Evolutionary conservation across 495 filamentous ascomycete genomes (phyloP), one percentile per base, ranked within the genome.

Genomic region (Hypoxylon trugodes): DNA sequence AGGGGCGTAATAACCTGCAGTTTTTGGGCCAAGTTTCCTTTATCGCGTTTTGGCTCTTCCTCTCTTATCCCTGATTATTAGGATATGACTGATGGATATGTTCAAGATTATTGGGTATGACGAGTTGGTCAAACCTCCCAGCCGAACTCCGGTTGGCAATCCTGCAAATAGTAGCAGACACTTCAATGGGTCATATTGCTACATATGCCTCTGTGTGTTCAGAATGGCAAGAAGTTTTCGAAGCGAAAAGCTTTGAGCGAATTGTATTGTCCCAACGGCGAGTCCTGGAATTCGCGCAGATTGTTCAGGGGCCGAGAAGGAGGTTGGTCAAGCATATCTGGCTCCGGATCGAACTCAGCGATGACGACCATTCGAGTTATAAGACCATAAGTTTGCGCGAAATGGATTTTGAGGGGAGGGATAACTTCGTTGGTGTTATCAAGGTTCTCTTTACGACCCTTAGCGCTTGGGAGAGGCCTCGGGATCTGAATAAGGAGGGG

Each of bases 181-280:
- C n/a, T n/a, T n/a, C n/a, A 5, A 2, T 7, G 5, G 1, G 16
- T 3, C n/a, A 37, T 8, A 42, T 37, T 3, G 51, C 61, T 24
- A 43, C 25, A 45, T 70, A 61, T 51, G 63, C 61, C 26, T 50
- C 61, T 25, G 66, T 69, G 42, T 72, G 69, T 18, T 54, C 55
- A 43, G 62, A 72, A 56, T 67, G 66, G 61, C 58, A 67, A 46
- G 42, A 45, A 4, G 54, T 66, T 61, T 66, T 69, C 37, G 66
- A 64, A 63, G 47, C 61, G 56, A 58, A 52, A 30, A 55, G 63
- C 22, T 66, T 69, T 56, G 45, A 64, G 49, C 25, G 61, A 67
- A 61, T 69, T 63, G 13, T 60, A 54, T 25, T 70, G 46, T 53
- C 61, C 38, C 59, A 59, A 47, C 38, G 51, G 26, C 46, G 30